Conservation (phyloP, 768 basidiomycete genomes). For the Rhizopogon sp. region DNA sequence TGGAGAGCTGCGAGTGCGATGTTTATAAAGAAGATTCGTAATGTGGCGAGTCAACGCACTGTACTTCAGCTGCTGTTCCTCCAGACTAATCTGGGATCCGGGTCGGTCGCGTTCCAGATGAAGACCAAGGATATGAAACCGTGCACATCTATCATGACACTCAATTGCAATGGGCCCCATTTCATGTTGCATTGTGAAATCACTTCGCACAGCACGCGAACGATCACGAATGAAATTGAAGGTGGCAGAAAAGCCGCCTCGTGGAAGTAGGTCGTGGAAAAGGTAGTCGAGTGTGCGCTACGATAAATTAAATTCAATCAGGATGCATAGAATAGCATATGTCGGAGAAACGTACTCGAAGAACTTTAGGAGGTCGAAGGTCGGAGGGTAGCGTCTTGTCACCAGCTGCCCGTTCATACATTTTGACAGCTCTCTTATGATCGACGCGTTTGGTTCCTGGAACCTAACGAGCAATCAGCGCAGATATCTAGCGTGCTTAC, state of each 20-base stretch:
- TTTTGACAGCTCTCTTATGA: conserved; percentile 85
- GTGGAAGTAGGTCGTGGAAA: conserved; percentile 73
- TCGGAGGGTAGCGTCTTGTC: conserved; percentile 91
- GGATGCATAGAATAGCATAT: background rate
- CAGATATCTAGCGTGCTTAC: conserved; percentile 6
- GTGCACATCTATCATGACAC: conserved; percentile 89
- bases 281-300: conserved; percentile 91
- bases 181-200: conserved; percentile 91
- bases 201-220: conserved; percentile 83
- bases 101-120: conserved; percentile 55
- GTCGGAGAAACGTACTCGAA: conserved; percentile 48
- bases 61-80: conserved; percentile 89
- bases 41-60: conserved; percentile 44
- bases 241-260: conserved; percentile 63
- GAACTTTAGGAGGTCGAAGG: conserved; percentile 78
- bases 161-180: conserved; percentile 75
- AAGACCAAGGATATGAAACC: conserved; percentile 86
- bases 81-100: conserved; percentile 61
- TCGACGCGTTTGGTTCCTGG: conserved; percentile 84
- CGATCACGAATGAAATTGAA: conserved; percentile 90
- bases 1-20: conserved; percentile 65
- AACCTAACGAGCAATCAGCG: conserved; percentile 49
- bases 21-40: background rate
- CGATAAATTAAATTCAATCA: background rate
- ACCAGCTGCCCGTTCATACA: conserved; percentile 91